These are phyloP conservation scores for Camelina laxa DNA, from an alignment of 345 rosid genomes.

Conservation along the genomic window DNA sequence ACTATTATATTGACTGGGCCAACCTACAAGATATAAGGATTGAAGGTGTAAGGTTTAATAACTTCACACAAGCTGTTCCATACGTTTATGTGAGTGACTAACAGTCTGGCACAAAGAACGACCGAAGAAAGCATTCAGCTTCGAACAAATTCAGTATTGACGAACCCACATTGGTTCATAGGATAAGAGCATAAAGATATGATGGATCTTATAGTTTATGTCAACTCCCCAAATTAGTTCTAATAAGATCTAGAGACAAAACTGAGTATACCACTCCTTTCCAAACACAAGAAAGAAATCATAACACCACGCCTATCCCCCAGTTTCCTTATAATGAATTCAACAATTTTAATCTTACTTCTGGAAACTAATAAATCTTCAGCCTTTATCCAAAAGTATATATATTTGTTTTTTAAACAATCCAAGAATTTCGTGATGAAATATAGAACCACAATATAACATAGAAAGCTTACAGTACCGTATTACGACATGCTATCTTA, in stretches of 20 bases:
- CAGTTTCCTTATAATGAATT: neutral
- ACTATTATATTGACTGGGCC: constrained; percentile 82
- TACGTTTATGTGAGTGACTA: constrained; percentile 12
- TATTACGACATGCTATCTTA: constrained; percentile 19
- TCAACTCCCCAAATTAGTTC: neutral
- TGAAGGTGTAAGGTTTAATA: constrained; percentile 13
- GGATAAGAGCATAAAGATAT: neutral
- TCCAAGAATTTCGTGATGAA: constrained; percentile 12
- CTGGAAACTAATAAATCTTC: neutral
- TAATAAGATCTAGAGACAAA: neutral
- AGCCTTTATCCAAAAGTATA: neutral
- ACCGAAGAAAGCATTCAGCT: neutral
- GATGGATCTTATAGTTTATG: neutral
- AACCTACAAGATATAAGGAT: constrained; percentile 56
- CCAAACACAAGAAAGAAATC: constrained; percentile 5
- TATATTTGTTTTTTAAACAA: too few relatives aligned
- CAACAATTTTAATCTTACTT: neutral
- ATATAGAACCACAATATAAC: constrained; percentile 2
- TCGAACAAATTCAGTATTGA: constrained; percentile 9
- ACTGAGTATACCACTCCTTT: neutral
- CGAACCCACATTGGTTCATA: neutral
- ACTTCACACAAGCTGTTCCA: constrained; percentile 13
- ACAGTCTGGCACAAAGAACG: neutral
- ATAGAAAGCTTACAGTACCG: constrained; percentile 10
- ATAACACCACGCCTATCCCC: neutral